These are phyloP conservation scores for Sideroxylon spinosum DNA, from an alignment of 179 eudicot genomes.

Conservation along the genomic window DNA sequence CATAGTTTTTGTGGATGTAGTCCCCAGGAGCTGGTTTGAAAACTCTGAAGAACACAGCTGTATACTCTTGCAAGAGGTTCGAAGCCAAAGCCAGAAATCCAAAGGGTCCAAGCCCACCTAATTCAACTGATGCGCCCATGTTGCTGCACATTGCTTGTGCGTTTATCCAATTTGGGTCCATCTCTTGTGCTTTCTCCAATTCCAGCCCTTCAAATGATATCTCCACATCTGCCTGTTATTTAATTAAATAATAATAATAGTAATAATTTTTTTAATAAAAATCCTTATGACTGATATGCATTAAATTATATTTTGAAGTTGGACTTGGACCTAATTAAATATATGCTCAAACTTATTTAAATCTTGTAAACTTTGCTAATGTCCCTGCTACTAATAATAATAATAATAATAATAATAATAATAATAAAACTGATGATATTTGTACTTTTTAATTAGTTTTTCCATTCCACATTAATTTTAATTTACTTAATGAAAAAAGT, in stretches of 20 bases:
- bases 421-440: too few relatives aligned
- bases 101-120: slow-evolving; percentile 53
- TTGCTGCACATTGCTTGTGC: slow-evolving; percentile 39
- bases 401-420: too few relatives aligned
- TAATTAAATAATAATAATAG: neutral
- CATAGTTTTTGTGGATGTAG: too few relatives aligned
- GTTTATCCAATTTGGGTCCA: slow-evolving; percentile 34
- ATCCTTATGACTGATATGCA: neutral
- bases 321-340: neutral
- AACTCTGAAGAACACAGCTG: slow-evolving; percentile 44
- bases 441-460: too few relatives aligned
- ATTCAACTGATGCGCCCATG: slow-evolving; percentile 25
- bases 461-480: too few relatives aligned
- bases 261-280: neutral
- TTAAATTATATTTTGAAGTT: neutral
- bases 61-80: slow-evolving; percentile 38
- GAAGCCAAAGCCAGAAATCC: slow-evolving; percentile 54
- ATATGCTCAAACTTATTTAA: neutral
- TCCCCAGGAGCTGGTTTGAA: slow-evolving; percentile 15
- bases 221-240: slow-evolving; percentile 43
- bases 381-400: too few relatives aligned
- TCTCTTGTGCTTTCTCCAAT: slow-evolving; percentile 28
- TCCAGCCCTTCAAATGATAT: slow-evolving; percentile 31
- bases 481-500: too few relatives aligned
- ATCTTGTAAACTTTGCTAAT: too few relatives aligned